phyloP scores from a whole-genome alignment of 768 basidiomycete species.

The Piloderma croceum region DNA sequence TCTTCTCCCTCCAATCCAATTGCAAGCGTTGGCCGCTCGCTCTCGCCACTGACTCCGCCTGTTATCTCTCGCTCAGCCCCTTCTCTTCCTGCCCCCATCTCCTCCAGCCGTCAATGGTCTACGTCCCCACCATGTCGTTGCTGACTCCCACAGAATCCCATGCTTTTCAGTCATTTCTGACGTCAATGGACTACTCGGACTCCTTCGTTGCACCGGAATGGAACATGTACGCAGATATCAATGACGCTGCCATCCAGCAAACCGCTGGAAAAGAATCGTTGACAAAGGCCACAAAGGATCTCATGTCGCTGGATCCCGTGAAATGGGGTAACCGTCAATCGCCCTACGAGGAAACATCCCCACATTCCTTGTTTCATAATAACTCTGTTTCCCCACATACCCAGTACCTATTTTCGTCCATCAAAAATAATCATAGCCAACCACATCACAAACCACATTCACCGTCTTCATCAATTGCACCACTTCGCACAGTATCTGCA shows the following conservation, averaged over 20 bases:
- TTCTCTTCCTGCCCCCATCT: no score
- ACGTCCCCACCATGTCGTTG: constrained; percentile 48
- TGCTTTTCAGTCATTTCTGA: constrained; percentile 66
- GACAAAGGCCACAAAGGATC: constrained; percentile 75
- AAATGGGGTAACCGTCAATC: constrained; percentile 32
- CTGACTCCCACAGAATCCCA: constrained; percentile 62
- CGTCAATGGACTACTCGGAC: constrained; percentile 41
- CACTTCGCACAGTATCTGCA: constrained; percentile 21
- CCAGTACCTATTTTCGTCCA: not conserved
- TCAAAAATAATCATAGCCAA: not conserved
- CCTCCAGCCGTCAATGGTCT: no score
- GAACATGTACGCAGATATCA: constrained; percentile 37
- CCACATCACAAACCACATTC: constrained; percentile 9
- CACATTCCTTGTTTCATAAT: not conserved
- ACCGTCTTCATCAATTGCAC: constrained; percentile 15
- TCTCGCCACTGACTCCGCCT: no score
- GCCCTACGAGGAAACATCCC: constrained; percentile 15
- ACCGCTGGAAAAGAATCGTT: constrained; percentile 58
- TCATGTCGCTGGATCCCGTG: constrained; percentile 62
- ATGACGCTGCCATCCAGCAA: constrained; percentile 18
- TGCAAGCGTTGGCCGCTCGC: no score
- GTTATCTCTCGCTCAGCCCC: no score
- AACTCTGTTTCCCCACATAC: not conserved
- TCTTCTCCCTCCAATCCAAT: no score
- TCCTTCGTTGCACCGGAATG: constrained; percentile 43